A percentile compares a stretch with the other conserved stretches of the same genome.
Conservation (phyloP, 106 monocot species). For the Narthecium ossifragum region DNA sequence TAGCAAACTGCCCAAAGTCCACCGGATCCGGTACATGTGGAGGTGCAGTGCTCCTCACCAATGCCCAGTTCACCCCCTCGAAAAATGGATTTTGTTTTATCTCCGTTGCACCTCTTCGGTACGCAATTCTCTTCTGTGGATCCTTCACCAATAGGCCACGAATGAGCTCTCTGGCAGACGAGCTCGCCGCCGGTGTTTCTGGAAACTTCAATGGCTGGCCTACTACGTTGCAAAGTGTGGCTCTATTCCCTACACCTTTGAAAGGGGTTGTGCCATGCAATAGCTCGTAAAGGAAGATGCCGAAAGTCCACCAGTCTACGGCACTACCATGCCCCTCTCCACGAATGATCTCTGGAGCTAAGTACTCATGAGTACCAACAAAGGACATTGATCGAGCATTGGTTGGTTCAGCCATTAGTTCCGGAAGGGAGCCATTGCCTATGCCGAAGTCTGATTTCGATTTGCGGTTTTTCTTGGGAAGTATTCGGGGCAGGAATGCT, state of each 20-base stretch:
- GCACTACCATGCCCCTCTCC: conserved; percentile 55
- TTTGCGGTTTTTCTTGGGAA: conserved; percentile 16
- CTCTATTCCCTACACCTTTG: conserved; percentile 40
- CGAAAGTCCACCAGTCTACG: conserved; percentile 57
- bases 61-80: conserved; percentile 48
- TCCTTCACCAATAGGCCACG: conserved; percentile 31
- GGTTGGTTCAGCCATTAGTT: conserved; percentile 46
- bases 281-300: conserved; percentile 41
- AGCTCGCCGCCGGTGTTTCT: conserved; percentile 19
- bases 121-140: conserved; percentile 30
- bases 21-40: conserved; percentile 24
- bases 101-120: conserved; percentile 31
- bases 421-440: conserved; percentile 5
- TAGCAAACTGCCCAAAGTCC: conserved; percentile 6
- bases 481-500: conserved; percentile 23
- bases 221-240: conserved; percentile 36
- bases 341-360: conserved; percentile 43
- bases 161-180: conserved; percentile 30
- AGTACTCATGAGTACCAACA: conserved; percentile 50
- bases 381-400: conserved; percentile 46
- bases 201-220: conserved; percentile 38
- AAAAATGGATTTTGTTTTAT: conserved; percentile 51
- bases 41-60: conserved; percentile 32
- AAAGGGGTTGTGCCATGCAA: conserved; percentile 41
- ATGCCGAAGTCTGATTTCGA: conserved; percentile 10